Evolutionary conservation across 371 early-diverging fungal genomes (phyloP), one percentile per base, ranked within the genome.

Genomic region (Coemansia sp.): DNA sequence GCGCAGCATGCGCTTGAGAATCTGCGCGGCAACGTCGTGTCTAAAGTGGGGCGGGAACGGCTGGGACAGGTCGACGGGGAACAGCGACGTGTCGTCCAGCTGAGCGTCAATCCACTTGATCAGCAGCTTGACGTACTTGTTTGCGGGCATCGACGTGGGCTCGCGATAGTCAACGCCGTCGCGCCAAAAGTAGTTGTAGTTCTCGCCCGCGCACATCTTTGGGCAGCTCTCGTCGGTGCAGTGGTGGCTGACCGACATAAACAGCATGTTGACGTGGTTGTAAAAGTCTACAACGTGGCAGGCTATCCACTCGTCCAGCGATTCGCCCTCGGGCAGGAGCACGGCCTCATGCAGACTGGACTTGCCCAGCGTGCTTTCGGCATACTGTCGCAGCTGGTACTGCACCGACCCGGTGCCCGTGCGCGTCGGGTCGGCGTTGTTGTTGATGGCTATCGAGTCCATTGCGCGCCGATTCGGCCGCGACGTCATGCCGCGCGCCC

Each of bases 271-370:
- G 64, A 90, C 84, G 69, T 94, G 93, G 81, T 93, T 92, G 82
- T 88, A 93, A 73, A 94, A 94, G 78, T 94, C 95, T n/a, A 92
- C 89, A 11, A 81, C 85, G 77, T 93, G 90, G 58, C 90, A 89
- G 9, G 95, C 93, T 5, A 93, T 80, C 95, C 95, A 94, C 63
- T 94, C 95, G 68, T 88, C 83, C 38, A 83, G 51, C 61, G 90
- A 88, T 77, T 93, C 95, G 62, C 92, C 93, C 45, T 89, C 87
- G 20, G 94, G 94, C n/a, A 92, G 72, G 35, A 80, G 65, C 13
- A 93, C 92, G 11, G 89, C 89, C 31, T 83, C 70, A 38, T 85
- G 82, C 41, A 93, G 82, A 60, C 88, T 88, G 50, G 88, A 85
- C 4, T 87, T 82, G 36, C 92, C 90, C 14, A 92, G 81, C 2